Evolutionary conservation across 1,284 basidiomycete species (phyloP), one percentile per base, ranked within the genome.

Genomic region (Leucoagaricus sp.): DNA sequence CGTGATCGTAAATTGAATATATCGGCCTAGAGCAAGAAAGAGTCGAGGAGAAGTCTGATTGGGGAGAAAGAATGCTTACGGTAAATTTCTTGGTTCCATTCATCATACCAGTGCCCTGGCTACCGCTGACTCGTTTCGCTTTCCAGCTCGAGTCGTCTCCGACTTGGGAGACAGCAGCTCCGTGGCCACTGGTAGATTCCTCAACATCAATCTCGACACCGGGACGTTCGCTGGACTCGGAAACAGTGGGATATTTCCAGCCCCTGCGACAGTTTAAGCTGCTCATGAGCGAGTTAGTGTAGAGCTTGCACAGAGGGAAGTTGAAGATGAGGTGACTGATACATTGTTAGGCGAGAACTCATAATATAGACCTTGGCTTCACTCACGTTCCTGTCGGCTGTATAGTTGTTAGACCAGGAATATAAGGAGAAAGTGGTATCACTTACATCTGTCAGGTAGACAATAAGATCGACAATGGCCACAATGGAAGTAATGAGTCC

Each of bases 261-360:
- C 61, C 57, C 31, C 52, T 57, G 21, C 61, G 59, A 19, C 60
- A 58, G 40, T 63, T 64, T 10, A 65, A 51, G 46, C 55, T 64
- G 40, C 63, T 64, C 64, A 65, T 63, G 33, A 66, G 53, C 8
- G 63, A 63, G 49, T 66, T 66, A 13, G 63, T 72, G 64, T 78
- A 77, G 4, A 77, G 61, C 59, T 77, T 78, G 47, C 70, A 67
- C 2, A 79, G 68, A 8, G 72, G 67, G 55, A 77, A 68, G 54
- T 75, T 76, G 68, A 78, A 75, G 5, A 72, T 64, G 2, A 79
- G 67, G 56, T 78, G 75, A 28, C 71, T 74, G n/a, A 54, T n/a
- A 23, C 9, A 21, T 25, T 44, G 45, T 31, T 38, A 9, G 41
- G 6, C 13, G 15, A 6, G 17, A n/a, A 26, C 17, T 12, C 4